Evolutionary conservation across 208 protist genomes (phyloP).

Genomic region (Herpetomonas tarakana): DNA sequence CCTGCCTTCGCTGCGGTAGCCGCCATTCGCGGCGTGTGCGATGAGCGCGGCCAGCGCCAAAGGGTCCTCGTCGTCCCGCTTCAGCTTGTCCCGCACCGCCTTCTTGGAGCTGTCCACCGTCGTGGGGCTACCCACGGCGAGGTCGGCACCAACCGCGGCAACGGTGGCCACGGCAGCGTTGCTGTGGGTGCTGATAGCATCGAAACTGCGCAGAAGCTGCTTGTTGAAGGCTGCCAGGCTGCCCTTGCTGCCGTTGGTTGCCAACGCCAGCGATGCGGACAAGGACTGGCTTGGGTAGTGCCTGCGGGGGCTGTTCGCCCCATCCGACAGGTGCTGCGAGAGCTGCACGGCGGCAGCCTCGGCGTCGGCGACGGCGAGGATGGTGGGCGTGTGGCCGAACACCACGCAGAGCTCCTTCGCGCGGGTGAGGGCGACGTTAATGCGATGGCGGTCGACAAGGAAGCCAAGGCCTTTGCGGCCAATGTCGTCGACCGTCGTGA

Average conservation of each 20-base stretch:
- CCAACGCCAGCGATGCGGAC: too few relatives aligned
- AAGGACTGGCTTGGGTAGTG: too few relatives aligned
- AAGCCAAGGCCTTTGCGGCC: constrained; percentile 75
- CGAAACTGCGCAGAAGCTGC: too few relatives aligned
- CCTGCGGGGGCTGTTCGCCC: neutral
- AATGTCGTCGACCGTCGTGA: constrained; percentile 9
- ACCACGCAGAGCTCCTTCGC: constrained; percentile 80
- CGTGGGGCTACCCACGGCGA: constrained; percentile 3
- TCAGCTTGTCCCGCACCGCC: constrained; percentile 20
- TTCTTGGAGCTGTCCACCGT: constrained; percentile 18
- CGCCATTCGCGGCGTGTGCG: constrained; percentile 22
- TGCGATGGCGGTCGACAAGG: constrained; percentile 79
- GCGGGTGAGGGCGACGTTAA: constrained; percentile 94
- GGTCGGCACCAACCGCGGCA: neutral
- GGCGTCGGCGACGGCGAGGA: constrained; percentile 27
- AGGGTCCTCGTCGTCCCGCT: constrained; percentile 52
- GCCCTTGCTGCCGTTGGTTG: neutral
- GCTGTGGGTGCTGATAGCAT: too few relatives aligned
- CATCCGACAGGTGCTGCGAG: neutral
- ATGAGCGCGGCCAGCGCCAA: constrained; percentile 47
- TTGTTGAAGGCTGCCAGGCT: neutral
- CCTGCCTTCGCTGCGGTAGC: neutral
- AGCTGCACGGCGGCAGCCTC: constrained; percentile 6
- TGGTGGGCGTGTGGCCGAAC: constrained; percentile 47
- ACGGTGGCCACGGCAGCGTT: neutral